Evolutionary conservation across 1,284 basidiomycete species (phyloP), one percentile per base, ranked within the genome.

Genomic region (Coniophora puteana): DNA sequence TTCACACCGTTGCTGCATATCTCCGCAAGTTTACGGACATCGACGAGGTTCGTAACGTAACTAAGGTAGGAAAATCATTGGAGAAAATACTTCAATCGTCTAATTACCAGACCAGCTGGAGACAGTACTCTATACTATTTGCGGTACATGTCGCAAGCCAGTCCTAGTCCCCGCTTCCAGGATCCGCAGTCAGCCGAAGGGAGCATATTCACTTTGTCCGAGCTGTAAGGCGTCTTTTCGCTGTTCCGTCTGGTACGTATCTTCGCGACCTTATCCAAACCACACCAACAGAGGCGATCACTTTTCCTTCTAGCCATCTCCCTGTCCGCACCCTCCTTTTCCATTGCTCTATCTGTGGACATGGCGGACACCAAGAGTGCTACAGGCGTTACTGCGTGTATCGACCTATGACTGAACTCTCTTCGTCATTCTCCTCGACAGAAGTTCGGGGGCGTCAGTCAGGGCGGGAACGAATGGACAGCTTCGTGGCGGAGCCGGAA

Each of bases 321-420:
- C 87, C 87, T 4, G 83, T 89, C 14, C 74, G 74, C 24, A 66
- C 74, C 0, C 63, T 87, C 4, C 61, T 85, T 4, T 81, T 88
- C 52, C 78, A 80, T 38, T 89, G 87, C 57, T 70, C 81, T 1
- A 62, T 84, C 5, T 89, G 87, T 54, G 66, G 74, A 35, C 86
- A 89, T 48, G 87, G 86, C 0, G 87, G 86, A 0, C 86, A 89
- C 51, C 79, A 83, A 49, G 69, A 72, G 17, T 89, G 86, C 58
- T 88, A 86, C 53, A 69, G 74, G 30, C 65, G 67, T 22, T 87
- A 79, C 52, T 85, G 85, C 52, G 61, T 70, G 46, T 63, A 68
- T 25, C 71, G 71, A 22, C 74, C 79, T 0, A 68, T 78, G 68
- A 59, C 70, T 11, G 66, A 69, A 13, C 52, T 80, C 14, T 31